A percentile compares a stretch with the other conserved stretches of the same genome.
phyloP scores from a whole-genome alignment of 768 basidiomycete genomes.

The Chalciporus pseudorubinellus region DNA sequence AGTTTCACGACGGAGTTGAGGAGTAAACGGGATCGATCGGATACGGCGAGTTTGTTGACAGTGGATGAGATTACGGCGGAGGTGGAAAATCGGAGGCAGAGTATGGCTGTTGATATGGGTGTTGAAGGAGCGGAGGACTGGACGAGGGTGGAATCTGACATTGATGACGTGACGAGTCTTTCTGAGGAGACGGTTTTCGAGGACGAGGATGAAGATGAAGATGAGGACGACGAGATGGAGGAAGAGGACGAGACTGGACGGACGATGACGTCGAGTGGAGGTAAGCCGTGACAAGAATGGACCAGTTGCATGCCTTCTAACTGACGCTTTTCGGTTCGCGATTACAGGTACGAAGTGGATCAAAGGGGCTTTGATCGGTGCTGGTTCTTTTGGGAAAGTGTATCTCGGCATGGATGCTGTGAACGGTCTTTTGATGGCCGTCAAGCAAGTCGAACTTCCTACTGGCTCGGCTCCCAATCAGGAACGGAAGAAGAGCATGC shows the following conservation, averaged over 20 bases:
- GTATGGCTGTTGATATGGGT: conserved; percentile 43
- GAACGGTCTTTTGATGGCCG: conserved; percentile 90
- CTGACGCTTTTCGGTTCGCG: conserved; percentile 1
- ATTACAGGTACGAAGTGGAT: conserved; percentile 87
- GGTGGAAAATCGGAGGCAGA: conserved; percentile 68
- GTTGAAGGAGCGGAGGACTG: conserved; percentile 63
- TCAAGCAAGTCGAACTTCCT: conserved; percentile 94
- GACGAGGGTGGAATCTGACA: conserved; percentile 62
- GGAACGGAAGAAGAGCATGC: conserved; percentile 92
- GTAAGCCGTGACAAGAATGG: conserved; percentile 28
- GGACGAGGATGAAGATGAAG: conserved; percentile 44
- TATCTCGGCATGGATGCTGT: conserved; percentile 95
- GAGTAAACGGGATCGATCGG: conserved; percentile 79
- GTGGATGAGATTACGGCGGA: conserved; percentile 98
- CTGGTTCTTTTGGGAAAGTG: conserved; percentile 93
- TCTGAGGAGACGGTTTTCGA: conserved; percentile 47
- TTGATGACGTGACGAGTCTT: conserved; percentile 47
- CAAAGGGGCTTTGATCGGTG: conserved; percentile 92
- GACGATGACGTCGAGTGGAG: conserved; percentile 54
- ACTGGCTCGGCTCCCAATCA: conserved; percentile 82
- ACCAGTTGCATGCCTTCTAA: neutral
- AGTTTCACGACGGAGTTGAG: conserved; percentile 82
- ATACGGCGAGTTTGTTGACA: conserved; percentile 89
- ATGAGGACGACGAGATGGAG: conserved; percentile 31
- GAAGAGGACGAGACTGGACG: conserved; percentile 53